phyloP scores from a whole-genome alignment of 1,284 basidiomycete genomes.

The Fomitopsis schrenkii region DNA sequence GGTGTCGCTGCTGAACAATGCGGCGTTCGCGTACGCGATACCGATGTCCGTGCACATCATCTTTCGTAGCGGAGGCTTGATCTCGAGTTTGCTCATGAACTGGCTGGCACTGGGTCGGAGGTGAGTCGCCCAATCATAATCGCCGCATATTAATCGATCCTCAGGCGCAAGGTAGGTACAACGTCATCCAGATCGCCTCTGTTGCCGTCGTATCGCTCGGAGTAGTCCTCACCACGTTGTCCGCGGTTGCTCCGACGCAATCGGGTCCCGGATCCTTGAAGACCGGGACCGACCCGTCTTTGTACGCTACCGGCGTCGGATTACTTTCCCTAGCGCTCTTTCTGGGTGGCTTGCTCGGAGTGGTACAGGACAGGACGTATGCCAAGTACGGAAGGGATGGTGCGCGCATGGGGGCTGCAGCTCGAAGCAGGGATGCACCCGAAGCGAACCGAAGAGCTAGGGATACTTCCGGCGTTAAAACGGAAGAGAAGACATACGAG shows the following conservation, averaged over 20 bases:
- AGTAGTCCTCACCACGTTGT: slow-evolving; percentile 82
- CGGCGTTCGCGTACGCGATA: slow-evolving; percentile 82
- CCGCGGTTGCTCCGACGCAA: slow-evolving; percentile 41
- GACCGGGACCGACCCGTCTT: slow-evolving; percentile 24
- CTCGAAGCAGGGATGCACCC: background rate
- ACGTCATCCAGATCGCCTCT: slow-evolving; percentile 61
- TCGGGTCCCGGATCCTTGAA: slow-evolving; percentile 2
- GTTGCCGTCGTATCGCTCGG: slow-evolving; percentile 81
- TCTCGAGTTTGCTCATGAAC: slow-evolving; percentile 77
- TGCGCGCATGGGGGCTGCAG: background rate
- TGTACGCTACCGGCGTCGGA: slow-evolving; percentile 69
- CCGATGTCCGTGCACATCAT: slow-evolving; percentile 95
- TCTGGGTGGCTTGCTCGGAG: slow-evolving; percentile 78
- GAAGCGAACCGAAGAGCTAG: slow-evolving; percentile 7
- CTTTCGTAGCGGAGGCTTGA: slow-evolving; percentile 87
- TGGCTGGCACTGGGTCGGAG: slow-evolving; percentile 56
- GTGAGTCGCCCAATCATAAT: slow-evolving; percentile 31
- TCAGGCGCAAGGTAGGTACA: slow-evolving; percentile 50
- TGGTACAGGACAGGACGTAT: slow-evolving; percentile 85
- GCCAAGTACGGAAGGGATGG: slow-evolving; percentile 48
- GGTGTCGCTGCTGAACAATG: slow-evolving; percentile 87
- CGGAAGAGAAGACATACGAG: background rate
- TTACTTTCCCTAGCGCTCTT: slow-evolving; percentile 77
- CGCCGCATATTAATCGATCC: background rate
- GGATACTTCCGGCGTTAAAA: background rate